phyloP scores from a whole-genome alignment of 2,329 filamentous ascomycete genomes.

The Sordariomycetes sp. region DNA sequence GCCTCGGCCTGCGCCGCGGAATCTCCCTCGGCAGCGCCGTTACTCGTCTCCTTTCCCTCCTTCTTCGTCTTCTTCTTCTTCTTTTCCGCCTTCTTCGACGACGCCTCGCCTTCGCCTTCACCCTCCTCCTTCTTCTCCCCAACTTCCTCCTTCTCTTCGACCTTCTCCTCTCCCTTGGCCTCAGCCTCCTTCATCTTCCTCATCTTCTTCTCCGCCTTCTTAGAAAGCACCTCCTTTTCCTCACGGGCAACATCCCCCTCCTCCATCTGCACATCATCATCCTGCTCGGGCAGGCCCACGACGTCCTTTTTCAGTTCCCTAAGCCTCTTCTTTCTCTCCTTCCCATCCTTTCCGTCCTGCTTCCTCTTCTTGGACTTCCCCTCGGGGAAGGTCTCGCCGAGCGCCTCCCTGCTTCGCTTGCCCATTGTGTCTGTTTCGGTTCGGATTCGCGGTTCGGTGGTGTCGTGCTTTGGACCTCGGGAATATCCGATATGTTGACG shows the following conservation, averaged over 20 bases:
- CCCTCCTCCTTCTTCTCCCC: background rate
- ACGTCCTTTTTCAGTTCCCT: slow-evolving; percentile 5
- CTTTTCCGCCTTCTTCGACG: slow-evolving; percentile 9
- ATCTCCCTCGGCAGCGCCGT: background rate
- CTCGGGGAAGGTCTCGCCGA: background rate
- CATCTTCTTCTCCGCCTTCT: slow-evolving; percentile 10
- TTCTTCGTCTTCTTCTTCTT: slow-evolving; percentile 13
- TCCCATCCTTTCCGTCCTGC: background rate
- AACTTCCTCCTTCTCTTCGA: background rate
- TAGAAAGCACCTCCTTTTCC: background rate
- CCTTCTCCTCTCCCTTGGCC: background rate
- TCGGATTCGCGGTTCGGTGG: background rate
- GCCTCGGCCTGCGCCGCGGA: background rate
- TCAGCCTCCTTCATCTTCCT: slow-evolving; percentile 14
- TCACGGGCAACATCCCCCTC: background rate
- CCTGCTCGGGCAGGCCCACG: background rate
- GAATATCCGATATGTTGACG: background rate
- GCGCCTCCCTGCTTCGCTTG: slow-evolving; percentile 2
- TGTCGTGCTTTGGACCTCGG: background rate
- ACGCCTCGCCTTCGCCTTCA: background rate
- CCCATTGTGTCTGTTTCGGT: background rate
- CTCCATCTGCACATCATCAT: background rate
- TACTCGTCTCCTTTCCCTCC: slow-evolving; percentile 15
- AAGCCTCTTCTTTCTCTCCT: slow-evolving; percentile 4
- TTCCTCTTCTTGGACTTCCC: slow-evolving; percentile 4